Evolutionary conservation across 129 eudicot species (phyloP), one percentile per base, ranked within the genome.

Genomic region (Flaveria trinervia): DNA sequence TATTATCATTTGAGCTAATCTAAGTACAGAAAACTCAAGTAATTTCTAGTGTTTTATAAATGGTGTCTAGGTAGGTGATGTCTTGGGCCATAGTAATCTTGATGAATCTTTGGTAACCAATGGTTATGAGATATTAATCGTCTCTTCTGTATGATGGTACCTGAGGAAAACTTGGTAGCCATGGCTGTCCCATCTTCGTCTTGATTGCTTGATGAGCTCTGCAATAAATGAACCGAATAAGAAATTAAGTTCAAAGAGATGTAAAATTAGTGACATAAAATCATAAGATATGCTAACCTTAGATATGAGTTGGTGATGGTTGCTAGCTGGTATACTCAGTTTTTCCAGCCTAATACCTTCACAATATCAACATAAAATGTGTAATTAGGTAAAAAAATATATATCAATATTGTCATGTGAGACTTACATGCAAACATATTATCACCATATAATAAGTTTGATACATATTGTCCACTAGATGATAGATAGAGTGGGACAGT

Each of bases 11-110:
- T 44, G 45, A n/a, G 44, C n/a, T 7, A 41, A 44, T 56, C 60
- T 60, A 61, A 44, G 60, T 61, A 61, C 5, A 9, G 15, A 22
- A 49, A 15, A 46, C 2, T 17, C 12, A 64, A 1, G 5, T n/a
- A 57, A 36, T 23, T 25, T 62, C 28, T 57, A 70, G 76, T 45
- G 79, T 61, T 74, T 23, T 69, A 87, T 33, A 7, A 7, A 71
- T 84, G 86, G 82, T 87, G 88, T 77, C 74, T 79, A 67, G 85
- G 90, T n/a, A 36, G 78, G 83, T 90, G 92, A 73, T 33, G 73
- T 50, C 80, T 80, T 46, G 96, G 96, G 68, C 93, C 93, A 75
- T 84, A 86, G 71, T 90, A 88, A 80, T 86, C 93, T 84, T 88
- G 91, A 80, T 90, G 88, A 74, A 87, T 80, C 44, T 79, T 83